Evolutionary conservation across 371 early-diverging fungal species (phyloP), one percentile per base, ranked within the genome.

Genomic region (Dinochytrium kinnereticum): DNA sequence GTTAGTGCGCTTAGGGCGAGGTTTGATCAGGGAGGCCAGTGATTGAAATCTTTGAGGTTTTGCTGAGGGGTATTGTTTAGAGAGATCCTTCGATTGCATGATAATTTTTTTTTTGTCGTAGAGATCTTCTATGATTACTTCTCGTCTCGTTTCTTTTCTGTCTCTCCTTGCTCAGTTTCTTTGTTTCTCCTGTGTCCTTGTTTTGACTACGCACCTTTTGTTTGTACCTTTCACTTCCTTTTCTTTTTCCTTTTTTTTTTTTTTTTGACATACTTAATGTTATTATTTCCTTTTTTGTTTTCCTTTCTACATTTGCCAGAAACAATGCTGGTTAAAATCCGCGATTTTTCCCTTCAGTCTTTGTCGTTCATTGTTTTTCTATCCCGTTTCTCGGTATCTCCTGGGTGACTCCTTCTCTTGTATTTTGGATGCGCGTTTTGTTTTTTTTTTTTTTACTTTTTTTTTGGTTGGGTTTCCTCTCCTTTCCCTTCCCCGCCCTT

Each of bases 11-110:
- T 66, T 21, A 3, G 66, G 21, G 66, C 66, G 2, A 66, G 34
- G 44, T 66, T 66, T 37, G 66, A 66, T 37, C 21, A 55, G 57
- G 57, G 7, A 7, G 57, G 17, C 15, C 57, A 55, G 57, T 17
- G 57, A 26, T 19, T 24, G 57, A 55, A 7, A 13, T 44, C 44
- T 44, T 44, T 19, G 44, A 44, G 44, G 44, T 13, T 13, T 7
- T 7, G 44, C 19, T 44, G 44, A 44, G 44, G 44, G 44, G 44
- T 44, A 19, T 13, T 19, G 7, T 44, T 44, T 44, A 44, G 19
- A 19, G 7, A 19, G 44, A 13, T 44, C 44, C 44, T 44, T 19
- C 44, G 7, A 13, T 44, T 19, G 44, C 19, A 44, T 44, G 13
- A 44, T 44, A 44, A 7, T 44, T 44, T 44, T 44, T 44, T 44